phyloP scores from a whole-genome alignment of 176 grass and related monocot species.

The Calamus simplicifolius region DNA sequence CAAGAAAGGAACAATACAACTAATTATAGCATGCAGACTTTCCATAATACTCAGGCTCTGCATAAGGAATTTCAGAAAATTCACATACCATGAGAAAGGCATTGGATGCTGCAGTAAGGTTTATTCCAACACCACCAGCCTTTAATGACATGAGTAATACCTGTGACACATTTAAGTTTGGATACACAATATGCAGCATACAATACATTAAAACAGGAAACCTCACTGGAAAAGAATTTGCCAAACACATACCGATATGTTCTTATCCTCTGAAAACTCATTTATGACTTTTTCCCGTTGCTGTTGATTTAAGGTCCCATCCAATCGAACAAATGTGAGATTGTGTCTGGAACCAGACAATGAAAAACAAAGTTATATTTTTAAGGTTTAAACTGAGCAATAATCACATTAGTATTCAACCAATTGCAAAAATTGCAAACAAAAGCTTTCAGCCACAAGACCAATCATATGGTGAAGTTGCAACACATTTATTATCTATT shows the following conservation, averaged over 20 bases:
- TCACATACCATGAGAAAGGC: conserved; percentile 88
- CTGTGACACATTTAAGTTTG: conserved; percentile 23
- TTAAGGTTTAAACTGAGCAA: neutral
- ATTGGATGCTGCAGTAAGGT: conserved; percentile 92
- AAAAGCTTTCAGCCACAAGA: no score
- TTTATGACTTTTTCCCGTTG: conserved; percentile 84
- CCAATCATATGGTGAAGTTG: no score
- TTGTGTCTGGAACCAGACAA: conserved; percentile 41
- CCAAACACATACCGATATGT: conserved; percentile 46
- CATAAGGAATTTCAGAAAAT: neutral
- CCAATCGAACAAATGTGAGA: conserved; percentile 66
- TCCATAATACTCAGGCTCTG: neutral
- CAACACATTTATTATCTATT: no score
- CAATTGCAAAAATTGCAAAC: no score
- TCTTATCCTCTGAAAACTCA: conserved; percentile 65
- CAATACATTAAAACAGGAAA: no score
- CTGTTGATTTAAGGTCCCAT: conserved; percentile 78
- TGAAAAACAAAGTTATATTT: conserved; percentile 4
- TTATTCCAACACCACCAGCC: conserved; percentile 97
- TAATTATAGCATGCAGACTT: no score
- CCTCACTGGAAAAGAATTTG: neutral
- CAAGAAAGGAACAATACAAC: no score
- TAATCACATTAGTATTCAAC: neutral
- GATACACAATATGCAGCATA: no score
- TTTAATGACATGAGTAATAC: conserved; percentile 95